Evolutionary conservation across 306 rosid genomes (phyloP).

Genomic region (Castanea crenata): DNA sequence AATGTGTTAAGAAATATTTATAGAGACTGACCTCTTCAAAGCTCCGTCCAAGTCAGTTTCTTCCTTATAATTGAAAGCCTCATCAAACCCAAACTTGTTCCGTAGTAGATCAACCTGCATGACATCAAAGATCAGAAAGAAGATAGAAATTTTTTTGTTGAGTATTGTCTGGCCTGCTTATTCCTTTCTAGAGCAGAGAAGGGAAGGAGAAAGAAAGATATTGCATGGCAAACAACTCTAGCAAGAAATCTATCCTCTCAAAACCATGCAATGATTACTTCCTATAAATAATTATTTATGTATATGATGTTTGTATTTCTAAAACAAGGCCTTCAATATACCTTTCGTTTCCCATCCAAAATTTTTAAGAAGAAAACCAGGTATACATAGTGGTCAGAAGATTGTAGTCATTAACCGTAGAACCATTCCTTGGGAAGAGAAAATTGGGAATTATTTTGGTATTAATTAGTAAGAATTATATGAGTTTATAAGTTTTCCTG

Average conservation of each 20-base stretch:
- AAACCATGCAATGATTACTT: background rate
- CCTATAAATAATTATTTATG: no score
- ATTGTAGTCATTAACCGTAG: background rate
- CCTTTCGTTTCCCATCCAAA: background rate
- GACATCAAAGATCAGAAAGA: background rate
- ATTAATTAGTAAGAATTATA: background rate
- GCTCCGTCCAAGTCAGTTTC: background rate
- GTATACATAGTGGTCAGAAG: background rate
- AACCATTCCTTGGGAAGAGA: background rate
- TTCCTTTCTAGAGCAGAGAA: background rate
- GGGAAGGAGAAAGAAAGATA: background rate
- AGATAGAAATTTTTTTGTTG: background rate
- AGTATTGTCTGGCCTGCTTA: background rate
- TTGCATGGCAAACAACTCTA: background rate
- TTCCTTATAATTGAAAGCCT: conserved; percentile 1
- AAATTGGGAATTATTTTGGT: no score
- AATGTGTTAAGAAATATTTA: background rate
- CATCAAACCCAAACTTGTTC: background rate
- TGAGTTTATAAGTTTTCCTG: no score
- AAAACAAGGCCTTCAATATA: background rate
- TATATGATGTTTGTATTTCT: no score
- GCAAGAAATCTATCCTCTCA: background rate
- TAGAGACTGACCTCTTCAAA: background rate
- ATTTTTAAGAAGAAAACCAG: background rate
- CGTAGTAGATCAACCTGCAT: background rate